Base-by-base conservation (phyloP, 2,329 filamentous ascomycete genomes). In the Stylonectria norvegica region DNA sequence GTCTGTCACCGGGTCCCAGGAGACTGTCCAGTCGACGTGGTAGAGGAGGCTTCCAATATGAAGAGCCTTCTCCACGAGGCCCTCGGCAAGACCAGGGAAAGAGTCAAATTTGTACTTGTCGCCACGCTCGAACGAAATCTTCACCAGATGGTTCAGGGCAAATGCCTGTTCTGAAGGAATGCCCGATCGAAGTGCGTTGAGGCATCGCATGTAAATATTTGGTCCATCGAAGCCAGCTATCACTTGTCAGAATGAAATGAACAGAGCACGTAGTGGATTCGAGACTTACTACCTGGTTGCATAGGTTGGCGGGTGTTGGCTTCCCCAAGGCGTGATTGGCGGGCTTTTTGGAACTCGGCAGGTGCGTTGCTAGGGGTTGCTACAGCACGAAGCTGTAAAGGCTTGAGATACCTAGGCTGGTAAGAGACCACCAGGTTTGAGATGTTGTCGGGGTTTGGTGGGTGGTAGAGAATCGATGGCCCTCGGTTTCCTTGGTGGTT, bases 91-190 rank as follows among this genome's bases (percentile, higher is more conserved):
- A 8, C 88, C 84, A 2, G 87, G 85, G 53, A 96, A 97, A 5
- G 88, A 86, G 54, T 95, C 89, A 52, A 97, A 96, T 45, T 88
- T 86, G 67, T 95, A 96, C 64, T 95, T 95, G 61, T 97, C 93
- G 32, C 91, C 91, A 30, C 90, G 80, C 63, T 97, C 90, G 58
- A 85, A 93, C 0, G 90, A 96, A 19, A 97, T 96, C 61, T 95
- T 95, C 44, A 97, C 89, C 4, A 97, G 70, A 56, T 97, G 91
- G 55, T 95, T 89, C 9, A 97, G 71, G 0, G 89, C 91, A 65
- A 94, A 97, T n/a, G 88, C 83, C 56, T 96, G 86, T 60, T 98
- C 91, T 10, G 83, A 77, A 4, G 78, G 77, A 18, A 95, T 79
- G 3, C 81, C 80, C 11, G 89, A 95, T 47, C 86, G 85, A 18